These are phyloP conservation scores for Scutellaria galericulata DNA, from an alignment of 257 asterid genomes.

Conservation along the genomic window DNA sequence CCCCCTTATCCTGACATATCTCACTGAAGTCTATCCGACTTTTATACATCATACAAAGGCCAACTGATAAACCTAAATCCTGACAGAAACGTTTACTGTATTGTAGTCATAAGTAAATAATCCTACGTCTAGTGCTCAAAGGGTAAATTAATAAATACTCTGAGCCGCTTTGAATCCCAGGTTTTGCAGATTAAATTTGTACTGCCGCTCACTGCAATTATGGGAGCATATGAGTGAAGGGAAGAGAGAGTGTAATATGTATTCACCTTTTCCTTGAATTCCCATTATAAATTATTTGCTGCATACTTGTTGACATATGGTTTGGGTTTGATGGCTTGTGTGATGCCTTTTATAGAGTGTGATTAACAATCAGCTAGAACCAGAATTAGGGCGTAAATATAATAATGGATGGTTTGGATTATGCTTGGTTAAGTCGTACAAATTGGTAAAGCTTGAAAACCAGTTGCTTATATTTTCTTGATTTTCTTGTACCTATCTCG, in stretches of 20 bases:
- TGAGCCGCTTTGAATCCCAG: not conserved
- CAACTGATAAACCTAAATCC: not conserved
- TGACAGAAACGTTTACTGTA: not conserved
- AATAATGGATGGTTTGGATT: conserved; percentile 9
- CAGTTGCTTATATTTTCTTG: not conserved
- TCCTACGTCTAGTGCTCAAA: not conserved
- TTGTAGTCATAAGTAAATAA: not conserved
- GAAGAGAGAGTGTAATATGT: conserved; percentile 1
- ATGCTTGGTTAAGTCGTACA: not conserved
- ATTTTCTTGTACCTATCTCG: conserved; percentile 10
- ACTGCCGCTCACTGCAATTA: not conserved
- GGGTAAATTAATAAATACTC: not conserved
- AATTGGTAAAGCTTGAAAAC: conserved; percentile 4
- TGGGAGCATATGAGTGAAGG: not conserved
- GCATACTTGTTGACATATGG: not conserved
- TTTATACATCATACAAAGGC: not conserved
- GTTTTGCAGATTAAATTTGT: not conserved
- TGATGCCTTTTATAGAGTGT: conserved; percentile 13
- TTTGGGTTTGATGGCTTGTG: not conserved
- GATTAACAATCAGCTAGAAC: conserved; percentile 20
- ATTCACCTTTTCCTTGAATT: not conserved
- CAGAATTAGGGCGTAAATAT: not conserved
- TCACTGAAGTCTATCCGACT: not conserved
- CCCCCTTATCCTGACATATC: not conserved
- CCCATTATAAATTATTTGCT: conserved; percentile 5